Conservation (phyloP, 768 basidiomycete species). For the Pleurotus ostreatus region DNA sequence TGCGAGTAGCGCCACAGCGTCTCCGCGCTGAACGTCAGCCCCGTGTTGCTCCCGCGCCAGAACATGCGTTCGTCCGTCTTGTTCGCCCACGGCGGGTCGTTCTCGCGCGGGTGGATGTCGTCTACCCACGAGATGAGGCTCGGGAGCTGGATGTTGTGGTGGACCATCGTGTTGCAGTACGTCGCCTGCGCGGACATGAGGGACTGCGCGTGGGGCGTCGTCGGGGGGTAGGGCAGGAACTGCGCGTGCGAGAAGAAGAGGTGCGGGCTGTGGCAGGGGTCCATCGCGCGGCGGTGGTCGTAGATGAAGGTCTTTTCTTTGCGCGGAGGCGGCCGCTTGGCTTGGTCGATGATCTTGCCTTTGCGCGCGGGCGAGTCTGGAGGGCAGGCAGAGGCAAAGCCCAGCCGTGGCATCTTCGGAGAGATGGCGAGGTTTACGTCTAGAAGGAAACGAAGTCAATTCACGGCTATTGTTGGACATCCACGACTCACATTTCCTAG, state of each 20-base stretch:
- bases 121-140: constrained; percentile 35
- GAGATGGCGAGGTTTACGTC: constrained; percentile 17
- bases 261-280: constrained; percentile 36
- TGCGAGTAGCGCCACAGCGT: constrained; percentile 45
- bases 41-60: constrained; percentile 72
- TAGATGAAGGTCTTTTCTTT: constrained; percentile 36
- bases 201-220: constrained; percentile 28
- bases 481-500: constrained; percentile 34
- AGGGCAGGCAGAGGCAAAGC: constrained; percentile 26
- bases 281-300: constrained; percentile 38
- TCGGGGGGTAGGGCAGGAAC: constrained; percentile 34
- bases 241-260: constrained; percentile 38
- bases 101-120: constrained; percentile 25
- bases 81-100: constrained; percentile 58
- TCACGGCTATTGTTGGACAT: too few relatives aligned
- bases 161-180: constrained; percentile 36
- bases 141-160: constrained; percentile 43
- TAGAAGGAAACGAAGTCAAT: not conserved
- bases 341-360: constrained; percentile 20
- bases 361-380: constrained; percentile 25
- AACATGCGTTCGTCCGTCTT: constrained; percentile 53
- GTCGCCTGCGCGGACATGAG: constrained; percentile 40
- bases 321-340: constrained; percentile 16
- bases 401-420: constrained; percentile 14
- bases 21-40: constrained; percentile 35